Evolutionary conservation across 2,329 filamentous ascomycete genomes (phyloP), one percentile per base, ranked within the genome.

Genomic region (Leptographium procerum): DNA sequence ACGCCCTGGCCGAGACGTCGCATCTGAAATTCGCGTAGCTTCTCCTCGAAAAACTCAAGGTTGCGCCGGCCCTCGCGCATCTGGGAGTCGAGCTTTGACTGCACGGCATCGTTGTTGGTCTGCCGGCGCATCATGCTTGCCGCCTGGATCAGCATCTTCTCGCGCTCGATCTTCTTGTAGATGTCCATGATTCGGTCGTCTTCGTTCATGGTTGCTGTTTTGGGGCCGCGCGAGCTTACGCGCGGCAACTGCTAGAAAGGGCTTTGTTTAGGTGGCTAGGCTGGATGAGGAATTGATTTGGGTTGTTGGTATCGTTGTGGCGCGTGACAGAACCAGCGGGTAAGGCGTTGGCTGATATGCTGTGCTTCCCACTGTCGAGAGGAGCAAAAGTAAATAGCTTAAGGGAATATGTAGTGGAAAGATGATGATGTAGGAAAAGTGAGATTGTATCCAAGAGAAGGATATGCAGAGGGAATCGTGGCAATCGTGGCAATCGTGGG

Each of bases 131-230:
- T 96, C 67, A 88, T 84, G 75, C 89, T 94, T 66, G 92, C 92
- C 68, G 90, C 92, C 73, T 88, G 88, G 79, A 99, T 94, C 69
- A 97, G 85, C 68, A 87, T 88, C 80, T 91, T 92, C 76, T 99
- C 94, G 72, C 92, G 86, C 79, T 96, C 90, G 74, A 99, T 97
- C 87, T 99, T 97, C 78, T 86, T 88, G 76, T 88, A 85, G 76
- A 99, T 91, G 73, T 90, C 88, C 74, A 84, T 84, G 74, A 85
- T 78, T 65, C 80, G 77, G 67, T 85, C 80, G 63, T 85, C 81
- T 69, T 85, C 81, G 70, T 79, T 82, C 79, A 85, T 85, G 71
- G 70, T 76, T 74, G 72, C 71, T 48, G 55, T 31, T 51, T 45
- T 57, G 33, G 45, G 47, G 56, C 56, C 56, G 63, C 56, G 59